A percentile compares a stretch with the other conserved stretches of the same genome.
phyloP scores from a whole-genome alignment of 1,139 yeast genomes.

The Blastobotrys buckinghamii region DNA sequence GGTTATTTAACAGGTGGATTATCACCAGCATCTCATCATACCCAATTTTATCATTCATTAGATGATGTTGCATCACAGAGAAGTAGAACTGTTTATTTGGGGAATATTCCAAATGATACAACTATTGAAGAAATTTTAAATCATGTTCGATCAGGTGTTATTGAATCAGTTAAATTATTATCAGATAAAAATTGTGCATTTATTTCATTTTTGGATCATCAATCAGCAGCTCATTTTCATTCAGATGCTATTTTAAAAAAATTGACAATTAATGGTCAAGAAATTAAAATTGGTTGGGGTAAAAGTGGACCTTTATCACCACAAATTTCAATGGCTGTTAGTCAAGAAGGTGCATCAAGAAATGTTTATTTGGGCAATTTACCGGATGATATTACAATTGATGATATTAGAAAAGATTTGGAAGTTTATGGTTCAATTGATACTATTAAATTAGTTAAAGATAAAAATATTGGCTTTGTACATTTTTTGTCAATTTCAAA shows the following conservation, averaged over 20 bases:
- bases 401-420: constrained; percentile 59
- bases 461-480: constrained; percentile 72
- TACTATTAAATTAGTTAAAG: constrained; percentile 64
- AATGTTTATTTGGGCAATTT: constrained; percentile 80
- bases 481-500: constrained; percentile 76
- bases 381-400: constrained; percentile 52
- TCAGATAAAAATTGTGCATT: constrained; percentile 46
- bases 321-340: constrained; percentile 65
- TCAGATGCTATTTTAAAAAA: constrained; percentile 46
- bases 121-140: constrained; percentile 78
- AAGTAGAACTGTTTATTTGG: constrained; percentile 78
- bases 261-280: constrained; percentile 41
- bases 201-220: constrained; percentile 43
- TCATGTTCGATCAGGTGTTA: constrained; percentile 85
- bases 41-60: constrained; percentile 16
- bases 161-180: constrained; percentile 58
- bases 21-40: constrained; percentile 4
- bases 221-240: constrained; percentile 42
- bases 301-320: constrained; percentile 60
- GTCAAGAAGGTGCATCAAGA: constrained; percentile 85
- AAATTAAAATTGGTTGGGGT: constrained; percentile 60
- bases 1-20: background rate
- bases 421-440: constrained; percentile 72
- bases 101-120: constrained; percentile 79
- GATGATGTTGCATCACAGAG: constrained; percentile 18